Percentiles rank a stretch among this genome's conserved stretches.
Evolutionary conservation across 129 eudicot species (phyloP).

Genomic region (Arctium minus): DNA sequence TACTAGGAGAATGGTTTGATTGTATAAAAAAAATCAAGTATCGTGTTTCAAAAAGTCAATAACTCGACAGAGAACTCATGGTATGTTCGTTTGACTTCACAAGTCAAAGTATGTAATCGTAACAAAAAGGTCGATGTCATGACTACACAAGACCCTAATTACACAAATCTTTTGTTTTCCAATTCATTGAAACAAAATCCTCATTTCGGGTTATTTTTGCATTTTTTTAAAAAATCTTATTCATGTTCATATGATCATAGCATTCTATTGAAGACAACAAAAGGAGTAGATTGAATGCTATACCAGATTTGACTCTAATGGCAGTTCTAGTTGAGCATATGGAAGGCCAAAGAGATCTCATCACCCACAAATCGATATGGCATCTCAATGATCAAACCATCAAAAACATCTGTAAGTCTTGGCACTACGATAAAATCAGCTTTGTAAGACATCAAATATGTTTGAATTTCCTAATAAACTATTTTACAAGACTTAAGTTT

Average conservation of each 20-base stretch:
- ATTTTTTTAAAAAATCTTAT: background rate
- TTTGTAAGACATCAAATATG: background rate
- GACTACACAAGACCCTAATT: background rate
- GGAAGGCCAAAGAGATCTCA: conserved; percentile 89
- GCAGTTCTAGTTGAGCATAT: conserved; percentile 82
- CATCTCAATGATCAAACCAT: conserved; percentile 80
- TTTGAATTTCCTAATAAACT: background rate
- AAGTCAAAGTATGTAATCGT: background rate
- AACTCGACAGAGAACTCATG: background rate
- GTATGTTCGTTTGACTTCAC: background rate
- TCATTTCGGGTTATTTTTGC: background rate
- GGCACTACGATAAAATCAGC: background rate
- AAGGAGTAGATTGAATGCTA: conserved; percentile 46
- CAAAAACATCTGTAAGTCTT: conserved; percentile 76
- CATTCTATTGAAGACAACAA: conserved; percentile 23
- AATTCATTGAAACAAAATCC: background rate
- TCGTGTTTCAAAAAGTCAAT: background rate
- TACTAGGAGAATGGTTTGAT: background rate
- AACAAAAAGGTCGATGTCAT: background rate
- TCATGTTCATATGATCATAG: background rate
- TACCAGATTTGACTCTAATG: conserved; percentile 87
- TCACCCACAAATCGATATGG: conserved; percentile 86
- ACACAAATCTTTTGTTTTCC: background rate
- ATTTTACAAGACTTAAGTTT: background rate
- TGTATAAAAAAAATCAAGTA: background rate